A percentile compares a stretch with the other conserved stretches of the same genome.
Conservation (phyloP, 768 basidiomycete genomes). For the Podaxis sp. region DNA sequence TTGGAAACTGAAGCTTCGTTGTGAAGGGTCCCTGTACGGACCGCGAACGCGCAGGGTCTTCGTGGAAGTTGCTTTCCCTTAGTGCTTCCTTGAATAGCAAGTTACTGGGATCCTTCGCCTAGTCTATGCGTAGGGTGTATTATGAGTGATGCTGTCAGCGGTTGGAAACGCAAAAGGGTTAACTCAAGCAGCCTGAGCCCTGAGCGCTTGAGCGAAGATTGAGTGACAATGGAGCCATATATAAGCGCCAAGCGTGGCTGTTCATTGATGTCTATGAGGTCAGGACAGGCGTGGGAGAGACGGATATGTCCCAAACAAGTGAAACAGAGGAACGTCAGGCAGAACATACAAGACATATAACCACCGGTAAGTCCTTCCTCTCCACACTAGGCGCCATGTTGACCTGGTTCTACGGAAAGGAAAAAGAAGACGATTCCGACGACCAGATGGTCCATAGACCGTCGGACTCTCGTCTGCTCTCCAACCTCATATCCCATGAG, state of each 20-base stretch:
- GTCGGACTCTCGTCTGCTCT: conserved; percentile 72
- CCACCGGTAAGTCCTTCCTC: background rate
- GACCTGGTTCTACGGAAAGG: conserved; percentile 1
- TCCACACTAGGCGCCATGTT: background rate
- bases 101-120: too few species aligned
- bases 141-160: too few species aligned
- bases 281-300: conserved; percentile 8
- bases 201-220: background rate
- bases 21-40: too few species aligned
- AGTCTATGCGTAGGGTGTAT: too few species aligned
- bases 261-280: background rate
- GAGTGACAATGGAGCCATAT: background rate
- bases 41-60: too few species aligned
- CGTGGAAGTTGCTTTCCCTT: too few species aligned
- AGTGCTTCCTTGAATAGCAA: too few species aligned
- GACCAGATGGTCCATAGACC: conserved; percentile 65
- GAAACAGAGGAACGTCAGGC: background rate
- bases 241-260: background rate
- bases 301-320: conserved; percentile 7
- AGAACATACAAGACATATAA: background rate
- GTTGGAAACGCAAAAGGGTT: too few species aligned
- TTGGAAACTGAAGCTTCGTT: too few species aligned
- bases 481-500: conserved; percentile 66
- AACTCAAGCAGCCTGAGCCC: background rate
- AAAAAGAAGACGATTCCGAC: background rate